These are phyloP conservation scores for Botrytis fragariae DNA, from an alignment of 2,329 filamentous ascomycete genomes.

Conservation along the genomic window DNA sequence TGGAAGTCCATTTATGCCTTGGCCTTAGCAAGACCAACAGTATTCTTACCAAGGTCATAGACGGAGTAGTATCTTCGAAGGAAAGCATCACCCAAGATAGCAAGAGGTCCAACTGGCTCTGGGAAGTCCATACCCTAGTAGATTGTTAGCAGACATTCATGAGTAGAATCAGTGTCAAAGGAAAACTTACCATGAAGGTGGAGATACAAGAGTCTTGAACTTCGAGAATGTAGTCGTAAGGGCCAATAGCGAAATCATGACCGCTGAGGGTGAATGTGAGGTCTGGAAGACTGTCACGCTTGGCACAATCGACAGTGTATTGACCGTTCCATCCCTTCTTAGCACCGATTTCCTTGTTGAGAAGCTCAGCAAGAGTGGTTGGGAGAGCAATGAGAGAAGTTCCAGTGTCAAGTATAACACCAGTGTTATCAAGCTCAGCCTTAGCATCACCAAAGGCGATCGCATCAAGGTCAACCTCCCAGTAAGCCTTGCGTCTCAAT, in stretches of 20 bases:
- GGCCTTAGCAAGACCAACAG: conserved; percentile 84
- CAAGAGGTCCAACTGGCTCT: conserved; percentile 82
- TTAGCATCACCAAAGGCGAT: conserved; percentile 84
- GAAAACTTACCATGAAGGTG: conserved; percentile 70
- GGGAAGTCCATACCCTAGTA: conserved; percentile 55
- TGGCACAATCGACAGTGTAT: conserved; percentile 88
- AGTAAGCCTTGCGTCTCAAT: conserved; percentile 97
- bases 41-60: conserved; percentile 87
- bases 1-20: conserved; percentile 39
- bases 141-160: conserved; percentile 77
- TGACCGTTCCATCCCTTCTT: conserved; percentile 98
- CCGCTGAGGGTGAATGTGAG: conserved; percentile 87
- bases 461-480: conserved; percentile 95
- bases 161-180: conserved; percentile 60
- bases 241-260: conserved; percentile 85
- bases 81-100: conserved; percentile 89
- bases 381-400: conserved; percentile 97
- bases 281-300: conserved; percentile 80
- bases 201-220: conserved; percentile 95
- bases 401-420: conserved; percentile 95
- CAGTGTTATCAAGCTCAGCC: conserved; percentile 89
- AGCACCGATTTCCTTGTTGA: conserved; percentile 96
- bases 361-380: conserved; percentile 83
- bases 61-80: conserved; percentile 89
- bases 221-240: conserved; percentile 94